Evolutionary conservation across 2,329 filamentous ascomycete genomes (phyloP), one percentile per base, ranked within the genome.

Genomic region (Pestalotiopsis sp.): DNA sequence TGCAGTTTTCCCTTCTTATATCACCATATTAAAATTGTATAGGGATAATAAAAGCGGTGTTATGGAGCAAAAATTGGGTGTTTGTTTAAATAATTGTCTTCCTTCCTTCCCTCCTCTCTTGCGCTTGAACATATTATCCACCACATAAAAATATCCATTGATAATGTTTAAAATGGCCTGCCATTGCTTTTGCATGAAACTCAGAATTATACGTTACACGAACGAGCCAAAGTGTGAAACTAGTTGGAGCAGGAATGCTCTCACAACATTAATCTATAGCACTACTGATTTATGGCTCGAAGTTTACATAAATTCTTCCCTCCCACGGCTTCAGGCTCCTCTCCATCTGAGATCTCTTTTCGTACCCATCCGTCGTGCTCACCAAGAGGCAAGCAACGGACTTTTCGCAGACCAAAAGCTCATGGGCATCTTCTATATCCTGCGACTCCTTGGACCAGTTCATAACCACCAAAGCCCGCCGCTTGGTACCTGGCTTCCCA

Each of bases 381-480:
- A 77, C 56, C 5, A 82, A 72, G 17, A 81, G 11, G 1, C 58
- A 69, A 4, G 71, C 70, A 0, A 77, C 71, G 1, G 66, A 27
- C 25, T 66, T 52, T 13, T 67, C 66, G 0, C 74, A 74, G 3
- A 69, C 74, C 3, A 82, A 68, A 1, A 70, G 68, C 0, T 67
- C 67, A 0, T 68, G 59, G 0, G 81, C 65, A 56, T 81, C 74
- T 1, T 74, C 63, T 0, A 75, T 75, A 0, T 68, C 20, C 58
- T 79, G 78, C 23, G 76, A 75, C 11, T 79, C 74, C 1, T 75
- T 78, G 0, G 83, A 84, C 73, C 87, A 87, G 65, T 86, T 87
- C 23, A 86, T 70, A 3, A 83, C 75, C 0, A 86, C 81, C 13
- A 86, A 61, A 0, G 81, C 80, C 45, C 71, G 79, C 20, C 77